Conservation (phyloP, 1,284 basidiomycete species). For the Sphagnurus paluster region DNA sequence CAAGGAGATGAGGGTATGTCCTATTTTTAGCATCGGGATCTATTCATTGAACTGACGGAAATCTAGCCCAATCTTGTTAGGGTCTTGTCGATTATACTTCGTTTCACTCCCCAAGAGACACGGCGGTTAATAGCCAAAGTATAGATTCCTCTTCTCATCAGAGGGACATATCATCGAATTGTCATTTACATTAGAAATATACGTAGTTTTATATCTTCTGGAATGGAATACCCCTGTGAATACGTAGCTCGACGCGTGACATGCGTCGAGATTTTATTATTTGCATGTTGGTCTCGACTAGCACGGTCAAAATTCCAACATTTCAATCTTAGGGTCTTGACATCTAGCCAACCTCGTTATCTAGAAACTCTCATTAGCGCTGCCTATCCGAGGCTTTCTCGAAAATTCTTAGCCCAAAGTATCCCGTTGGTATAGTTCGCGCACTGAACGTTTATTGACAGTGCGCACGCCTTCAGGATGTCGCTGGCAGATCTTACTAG, state of each 20-base stretch:
- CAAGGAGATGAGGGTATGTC: conserved; percentile 41
- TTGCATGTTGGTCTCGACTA: no score
- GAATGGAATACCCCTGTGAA: no score
- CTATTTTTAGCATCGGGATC: not conserved
- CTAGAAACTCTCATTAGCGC: no score
- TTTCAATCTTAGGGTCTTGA: no score
- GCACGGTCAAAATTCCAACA: no score
- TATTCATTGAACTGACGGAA: not conserved
- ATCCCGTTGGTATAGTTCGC: no score
- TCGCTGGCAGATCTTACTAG: conserved; percentile 65
- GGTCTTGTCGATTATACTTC: conserved; percentile 87
- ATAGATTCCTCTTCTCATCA: conserved; percentile 23
- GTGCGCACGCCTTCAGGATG: no score
- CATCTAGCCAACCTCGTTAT: no score
- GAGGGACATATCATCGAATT: not conserved
- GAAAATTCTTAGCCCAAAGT: no score
- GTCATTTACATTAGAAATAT: not conserved
- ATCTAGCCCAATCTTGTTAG: conserved; percentile 82
- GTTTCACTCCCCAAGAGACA: conserved; percentile 93
- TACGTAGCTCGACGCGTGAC: not conserved
- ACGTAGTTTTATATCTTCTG: not conserved
- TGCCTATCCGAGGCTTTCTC: no score
- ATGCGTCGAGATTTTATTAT: no score
- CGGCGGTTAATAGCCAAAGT: conserved; percentile 80
- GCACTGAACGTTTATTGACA: no score